A percentile compares a stretch with the other conserved stretches of the same genome.
These are phyloP conservation scores for Blastobotrys buckinghamii DNA, from an alignment of 1,139 yeast genomes.

Conservation along the genomic window DNA sequence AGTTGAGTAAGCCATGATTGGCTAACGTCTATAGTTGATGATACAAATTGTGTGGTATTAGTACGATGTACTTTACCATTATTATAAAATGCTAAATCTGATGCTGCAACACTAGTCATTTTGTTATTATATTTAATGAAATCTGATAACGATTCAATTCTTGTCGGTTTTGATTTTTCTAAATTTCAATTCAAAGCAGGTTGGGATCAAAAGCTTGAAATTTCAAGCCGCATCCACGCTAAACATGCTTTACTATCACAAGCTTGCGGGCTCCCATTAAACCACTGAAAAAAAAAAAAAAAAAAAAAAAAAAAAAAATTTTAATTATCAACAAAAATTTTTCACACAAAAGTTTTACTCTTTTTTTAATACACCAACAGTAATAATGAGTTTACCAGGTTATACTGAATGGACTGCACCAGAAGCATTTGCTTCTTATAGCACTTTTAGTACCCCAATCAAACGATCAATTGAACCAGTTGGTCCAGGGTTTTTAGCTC, in stretches of 20 bases:
- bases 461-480: conserved; percentile 95
- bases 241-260: too few relatives aligned
- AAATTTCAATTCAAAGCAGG: not conserved
- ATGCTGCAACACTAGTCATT: conserved; percentile 12
- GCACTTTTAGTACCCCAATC: conserved; percentile 52
- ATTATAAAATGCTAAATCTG: conserved; percentile 11
- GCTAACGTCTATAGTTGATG: conserved; percentile 56
- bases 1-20: conserved; percentile 59
- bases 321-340: conserved; percentile 1
- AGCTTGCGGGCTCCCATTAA: too few relatives aligned
- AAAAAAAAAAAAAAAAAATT: not conserved
- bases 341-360: not conserved
- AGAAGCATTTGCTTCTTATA: conserved; percentile 29
- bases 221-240: too few relatives aligned
- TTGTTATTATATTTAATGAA: not conserved
- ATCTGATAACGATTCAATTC: too few relatives aligned
- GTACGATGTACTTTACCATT: conserved; percentile 5
- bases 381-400: conserved; percentile 23
- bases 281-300: too few relatives aligned
- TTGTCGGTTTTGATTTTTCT: too few relatives aligned
- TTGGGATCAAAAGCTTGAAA: not conserved
- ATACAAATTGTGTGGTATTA: conserved; percentile 39
- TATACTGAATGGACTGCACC: conserved; percentile 30
- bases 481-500: conserved; percentile 93
- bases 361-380: not conserved